phyloP scores from a whole-genome alignment of 139 green algal genomes.

The Desmodesmus armatus region DNA sequence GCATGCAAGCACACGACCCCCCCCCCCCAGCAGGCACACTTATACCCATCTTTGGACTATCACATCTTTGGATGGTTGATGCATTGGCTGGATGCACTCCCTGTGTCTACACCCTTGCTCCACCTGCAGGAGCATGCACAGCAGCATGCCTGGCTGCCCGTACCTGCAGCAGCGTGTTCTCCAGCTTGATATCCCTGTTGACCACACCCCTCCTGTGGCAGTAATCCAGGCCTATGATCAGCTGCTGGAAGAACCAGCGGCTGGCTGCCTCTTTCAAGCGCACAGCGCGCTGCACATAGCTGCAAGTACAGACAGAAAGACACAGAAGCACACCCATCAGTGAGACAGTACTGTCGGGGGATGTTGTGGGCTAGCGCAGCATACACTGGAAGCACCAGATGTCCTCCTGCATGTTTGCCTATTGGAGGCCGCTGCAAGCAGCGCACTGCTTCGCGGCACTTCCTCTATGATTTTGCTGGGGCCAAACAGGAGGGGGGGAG shows the following conservation, averaged over 20 bases:
- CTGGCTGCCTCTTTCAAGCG: conserved; percentile 95
- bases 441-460: too few relatives aligned
- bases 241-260: conserved; percentile 99
- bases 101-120: too few relatives aligned
- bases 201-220: conserved; percentile 92
- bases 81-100: too few relatives aligned
- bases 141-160: too few relatives aligned
- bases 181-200: conserved; percentile 95
- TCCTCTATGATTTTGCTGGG: too few relatives aligned
- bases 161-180: conserved; percentile 97
- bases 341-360: too few relatives aligned
- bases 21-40: too few relatives aligned
- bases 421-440: background rate
- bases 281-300: conserved; percentile 89
- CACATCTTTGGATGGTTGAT: too few relatives aligned
- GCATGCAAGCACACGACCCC: too few relatives aligned
- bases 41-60: too few relatives aligned
- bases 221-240: conserved; percentile 94
- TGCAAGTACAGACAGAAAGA: conserved; percentile 76
- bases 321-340: background rate
- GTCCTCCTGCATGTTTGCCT: background rate
- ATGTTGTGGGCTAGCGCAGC: too few relatives aligned
- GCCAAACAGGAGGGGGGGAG: too few relatives aligned
- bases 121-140: background rate
- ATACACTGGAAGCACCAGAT: background rate